Base-by-base conservation (phyloP, 352 stramenopile species). In the Pythium biforme region DNA sequence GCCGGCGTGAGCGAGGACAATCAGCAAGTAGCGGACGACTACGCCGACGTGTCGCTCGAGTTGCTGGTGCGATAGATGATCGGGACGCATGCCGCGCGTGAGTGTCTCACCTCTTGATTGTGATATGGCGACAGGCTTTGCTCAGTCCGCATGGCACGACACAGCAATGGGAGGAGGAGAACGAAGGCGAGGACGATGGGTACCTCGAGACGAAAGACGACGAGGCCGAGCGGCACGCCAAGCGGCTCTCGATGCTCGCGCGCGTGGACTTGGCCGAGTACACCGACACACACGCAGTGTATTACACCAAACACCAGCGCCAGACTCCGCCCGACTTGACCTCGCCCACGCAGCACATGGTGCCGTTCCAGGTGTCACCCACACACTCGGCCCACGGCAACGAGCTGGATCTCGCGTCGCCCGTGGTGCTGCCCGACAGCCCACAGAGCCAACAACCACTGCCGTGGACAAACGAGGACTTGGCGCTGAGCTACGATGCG, bases 331-430 rank as follows among this genome's bases (percentile, higher is more conserved):
- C 31, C 5, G 71, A 82, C 37, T 66, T 89, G 37, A 71, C 67
- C 26, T 86, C 80, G 1, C 76, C 81, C 34, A 79, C 68, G 25
- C 58, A 77, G 23, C 73, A 80, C 47, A 52, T 68, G 33, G 43
- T 68, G 2, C 70, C 64, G 0, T 90, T 86, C 45, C 64, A 73
- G 12, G 59, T 62, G 1, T 85, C 75, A 0, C 72, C 74, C 2
- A 59, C 56, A 7, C 56, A 77, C n/a, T 65, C 72, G 1, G 62
- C 62, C 22, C 55, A 68, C 49, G 77, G 77, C 0, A 72, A 77
- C 22, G 80, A 91, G 53, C 82, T 82, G 55, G 83, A 85, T 49
- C 68, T 91, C 27, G 75, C 76, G n/a, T 93, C 83, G 0, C 83
- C 83, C 3, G 68, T 90, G 26, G 70, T 73, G 19, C 62, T 91